Evolutionary conservation across 352 stramenopile species (phyloP), one percentile per base, ranked within the genome.

Genomic region (Pythium phragmiticola): DNA sequence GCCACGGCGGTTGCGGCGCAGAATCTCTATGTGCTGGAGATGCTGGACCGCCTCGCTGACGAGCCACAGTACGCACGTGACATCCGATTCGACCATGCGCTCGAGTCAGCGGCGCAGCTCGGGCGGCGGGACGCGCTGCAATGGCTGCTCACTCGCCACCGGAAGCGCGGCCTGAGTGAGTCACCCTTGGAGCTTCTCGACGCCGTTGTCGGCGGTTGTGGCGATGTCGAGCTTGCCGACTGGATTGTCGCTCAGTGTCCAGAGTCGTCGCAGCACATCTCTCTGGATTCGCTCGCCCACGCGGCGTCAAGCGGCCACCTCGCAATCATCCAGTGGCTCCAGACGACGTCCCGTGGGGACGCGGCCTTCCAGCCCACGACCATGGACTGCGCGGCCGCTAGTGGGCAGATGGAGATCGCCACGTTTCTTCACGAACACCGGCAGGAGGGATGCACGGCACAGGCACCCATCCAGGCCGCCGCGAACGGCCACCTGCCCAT

Each of bases 11-110:
- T 57, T 19, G 37, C 16, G n/a, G 57, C 57, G 1, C 36, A 64
- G 19, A 47, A 64, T 30, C 47, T 64, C 7, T 8, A 16, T 2
- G 57, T 64, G 36, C 47, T 64, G 33, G 57, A 33, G 17, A 54
- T 34, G 57, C 45, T 63, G 7, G 21, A 21, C 7, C 45, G 57
- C 5, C 57, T 63, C 30, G 57, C 41, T 16, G 28, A 14, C 6
- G 33, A 64, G 36, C 57, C 57, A 16, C 57, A 52, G 13, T 57
- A 57, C 26, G 57, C 16, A 6, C 8, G 9, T 3, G 16, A 57
- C 7, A 28, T 57, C 34, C 13, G 23, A 17, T 57, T 57, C 16
- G 37, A 57, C 34, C 30, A 19, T 1, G 47, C 57, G 7, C 34
- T 19, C 7, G 36, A 45, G 21, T 26, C 28, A 7, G 57, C 57